A percentile compares a stretch with the other conserved stretches of the same genome.
Conservation (phyloP, 208 protist genomes). For the Borovskyia barvae region DNA sequence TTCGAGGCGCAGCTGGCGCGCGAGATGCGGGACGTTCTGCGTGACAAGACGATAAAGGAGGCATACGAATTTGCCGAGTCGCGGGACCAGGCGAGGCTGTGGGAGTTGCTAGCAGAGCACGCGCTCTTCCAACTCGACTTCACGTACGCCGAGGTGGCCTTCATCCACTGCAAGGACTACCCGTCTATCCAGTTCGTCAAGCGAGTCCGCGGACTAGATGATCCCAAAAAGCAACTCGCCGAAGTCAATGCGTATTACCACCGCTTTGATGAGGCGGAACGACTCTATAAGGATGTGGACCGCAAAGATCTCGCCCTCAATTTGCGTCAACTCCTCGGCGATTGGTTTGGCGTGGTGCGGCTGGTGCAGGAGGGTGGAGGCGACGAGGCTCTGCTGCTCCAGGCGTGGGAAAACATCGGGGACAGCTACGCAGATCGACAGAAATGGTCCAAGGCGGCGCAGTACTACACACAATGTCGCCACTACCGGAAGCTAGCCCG, state of each 20-base stretch:
- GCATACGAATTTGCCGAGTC: constrained; percentile 92
- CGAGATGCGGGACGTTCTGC: constrained; percentile 78
- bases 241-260: constrained; percentile 96
- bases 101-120: constrained; percentile 93
- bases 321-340: constrained; percentile 90
- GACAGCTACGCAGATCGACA: constrained; percentile 94
- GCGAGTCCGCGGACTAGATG: constrained; percentile 87
- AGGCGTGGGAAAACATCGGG: constrained; percentile 94
- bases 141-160: constrained; percentile 90
- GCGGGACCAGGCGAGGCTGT: constrained; percentile 89
- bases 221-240: constrained; percentile 93
- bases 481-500: constrained; percentile 88
- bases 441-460: constrained; percentile 94
- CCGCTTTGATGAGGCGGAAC: constrained; percentile 95
- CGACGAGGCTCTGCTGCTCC: constrained; percentile 87
- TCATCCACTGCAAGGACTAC: constrained; percentile 95
- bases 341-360: constrained; percentile 95
- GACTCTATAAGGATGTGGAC: constrained; percentile 95
- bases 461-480: constrained; percentile 94
- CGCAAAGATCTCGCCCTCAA: constrained; percentile 95
- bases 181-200: constrained; percentile 96
- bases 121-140: constrained; percentile 88
- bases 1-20: constrained; percentile 90
- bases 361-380: constrained; percentile 91
- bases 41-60: constrained; percentile 73